These are phyloP conservation scores for Aureobasidium sp. DNA, from an alignment of 2,329 filamentous ascomycete species.

Conservation along the genomic window DNA sequence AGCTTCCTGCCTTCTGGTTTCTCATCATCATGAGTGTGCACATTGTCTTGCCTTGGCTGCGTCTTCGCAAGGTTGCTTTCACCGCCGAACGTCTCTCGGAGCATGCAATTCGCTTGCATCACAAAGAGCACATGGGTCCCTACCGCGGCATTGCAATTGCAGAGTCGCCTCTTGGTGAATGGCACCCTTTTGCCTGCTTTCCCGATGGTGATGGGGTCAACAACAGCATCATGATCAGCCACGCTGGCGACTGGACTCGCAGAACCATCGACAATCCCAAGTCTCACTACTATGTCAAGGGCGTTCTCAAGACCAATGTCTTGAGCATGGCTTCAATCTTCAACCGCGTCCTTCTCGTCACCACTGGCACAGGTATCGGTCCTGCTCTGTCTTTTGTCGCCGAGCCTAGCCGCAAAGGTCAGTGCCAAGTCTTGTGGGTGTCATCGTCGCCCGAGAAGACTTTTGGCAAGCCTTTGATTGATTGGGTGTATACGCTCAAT, in stretches of 20 bases:
- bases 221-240: conserved; percentile 63
- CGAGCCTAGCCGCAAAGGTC: conserved; percentile 37
- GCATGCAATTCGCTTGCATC: conserved; percentile 64
- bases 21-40: conserved; percentile 56
- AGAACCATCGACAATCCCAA: conserved; percentile 56
- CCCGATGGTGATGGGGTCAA: conserved; percentile 47
- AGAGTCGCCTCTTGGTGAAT: conserved; percentile 57
- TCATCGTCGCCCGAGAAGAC: conserved; percentile 40
- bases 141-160: conserved; percentile 50
- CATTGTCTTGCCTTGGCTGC: conserved; percentile 65
- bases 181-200: conserved; percentile 70
- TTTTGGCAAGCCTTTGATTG: conserved; percentile 37
- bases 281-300: conserved; percentile 58
- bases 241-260: conserved; percentile 68
- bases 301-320: conserved; percentile 59
- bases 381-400: conserved; percentile 58
- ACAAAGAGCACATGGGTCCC: conserved; percentile 35
- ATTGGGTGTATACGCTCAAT: conserved; percentile 33
- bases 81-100: conserved; percentile 60
- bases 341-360: conserved; percentile 56
- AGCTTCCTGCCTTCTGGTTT: conserved; percentile 58
- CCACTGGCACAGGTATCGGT: conserved; percentile 66
- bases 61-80: conserved; percentile 60
- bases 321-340: conserved; percentile 61
- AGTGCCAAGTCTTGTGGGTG: conserved; percentile 63